Evolutionary conservation across 305 asterid species (phyloP), one percentile per base, ranked within the genome.

Genomic region (Fraxinus xanthoxyloides): DNA sequence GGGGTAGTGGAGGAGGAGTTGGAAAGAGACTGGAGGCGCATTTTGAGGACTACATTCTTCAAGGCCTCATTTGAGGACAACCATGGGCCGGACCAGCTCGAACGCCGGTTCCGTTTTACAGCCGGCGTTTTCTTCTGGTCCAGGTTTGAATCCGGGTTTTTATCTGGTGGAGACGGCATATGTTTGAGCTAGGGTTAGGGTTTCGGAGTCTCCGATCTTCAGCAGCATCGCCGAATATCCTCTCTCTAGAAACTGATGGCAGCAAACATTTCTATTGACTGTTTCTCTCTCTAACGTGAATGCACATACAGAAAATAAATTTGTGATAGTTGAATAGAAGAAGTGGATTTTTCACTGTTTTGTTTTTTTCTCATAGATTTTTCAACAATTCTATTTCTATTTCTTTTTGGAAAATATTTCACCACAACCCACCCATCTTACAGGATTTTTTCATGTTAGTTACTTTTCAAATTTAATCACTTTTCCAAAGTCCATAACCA

Each of bases 1-100:
- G 98, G 92, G 5, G 98, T 91, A 31, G 91, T 83, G 13, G 93
- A 90, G 43, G 86, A 92, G 36, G 98, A 91, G 79, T 77, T 88
- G 26, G 97, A 89, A 75, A 90, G 76, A 31, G 94, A 89, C 24
- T 84, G 94, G 34, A 86, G 92, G 40, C 91, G 97, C 92, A 94
- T 84, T 82, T 91, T 91, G 54, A 85, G 90, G 73, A 92, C 86
- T 0, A 87, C 88, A 76, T 91, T 86, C 85, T 87, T 92, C 77
- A 92, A 85, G 19, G 92, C 90, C 88, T 88, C 89, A 79, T 85
- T 87, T 7, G 91, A 86, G 72, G 86, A 90, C 84, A 80, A 76
- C 88, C 92, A 82, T 21, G 81, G 85, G 51, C 90, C 94, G 36
- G 94, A 86, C 92, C 90, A 90, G 87, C 89, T 91, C 80, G 81